Conservation (phyloP, 148 eudicot genomes). For the Spergularia marina region DNA sequence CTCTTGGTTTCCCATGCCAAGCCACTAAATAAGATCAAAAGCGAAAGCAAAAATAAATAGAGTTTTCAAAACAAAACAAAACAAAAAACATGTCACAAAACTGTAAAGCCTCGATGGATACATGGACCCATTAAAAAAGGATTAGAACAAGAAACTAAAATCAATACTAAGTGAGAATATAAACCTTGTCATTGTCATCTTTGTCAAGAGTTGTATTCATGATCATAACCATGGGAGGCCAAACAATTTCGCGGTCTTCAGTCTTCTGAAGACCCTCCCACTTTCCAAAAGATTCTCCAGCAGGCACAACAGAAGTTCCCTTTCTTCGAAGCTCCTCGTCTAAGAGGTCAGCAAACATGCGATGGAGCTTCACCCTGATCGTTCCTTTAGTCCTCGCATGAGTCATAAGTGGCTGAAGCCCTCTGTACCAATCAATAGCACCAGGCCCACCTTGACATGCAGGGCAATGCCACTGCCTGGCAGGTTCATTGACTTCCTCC, state of each 20-base stretch:
- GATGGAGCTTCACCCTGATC: slow-evolving; percentile 56
- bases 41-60: not conserved
- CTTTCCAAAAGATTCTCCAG: slow-evolving; percentile 53
- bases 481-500: slow-evolving; percentile 53
- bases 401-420: slow-evolving; percentile 52
- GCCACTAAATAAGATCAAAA: slow-evolving; percentile 45
- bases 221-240: slow-evolving; percentile 89
- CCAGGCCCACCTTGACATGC: slow-evolving; percentile 85
- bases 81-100: not conserved
- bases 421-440: slow-evolving; percentile 72
- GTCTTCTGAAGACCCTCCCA: slow-evolving; percentile 52
- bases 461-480: slow-evolving; percentile 82
- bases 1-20: slow-evolving; percentile 85
- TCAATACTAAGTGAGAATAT: not conserved
- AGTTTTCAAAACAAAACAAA: not conserved
- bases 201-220: slow-evolving; percentile 60
- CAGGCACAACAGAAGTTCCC: slow-evolving; percentile 55
- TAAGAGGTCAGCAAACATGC: slow-evolving; percentile 57
- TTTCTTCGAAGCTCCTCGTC: slow-evolving; percentile 63
- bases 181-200: slow-evolving; percentile 63
- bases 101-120: not conserved
- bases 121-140: not conserved
- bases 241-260: slow-evolving; percentile 56
- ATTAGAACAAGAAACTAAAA: not conserved
- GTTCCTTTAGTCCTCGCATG: slow-evolving; percentile 74